A percentile compares a stretch with the other conserved stretches of the same genome.
These are phyloP conservation scores for Boeremia exigua DNA, from an alignment of 2,329 filamentous ascomycete species.

Conservation along the genomic window DNA sequence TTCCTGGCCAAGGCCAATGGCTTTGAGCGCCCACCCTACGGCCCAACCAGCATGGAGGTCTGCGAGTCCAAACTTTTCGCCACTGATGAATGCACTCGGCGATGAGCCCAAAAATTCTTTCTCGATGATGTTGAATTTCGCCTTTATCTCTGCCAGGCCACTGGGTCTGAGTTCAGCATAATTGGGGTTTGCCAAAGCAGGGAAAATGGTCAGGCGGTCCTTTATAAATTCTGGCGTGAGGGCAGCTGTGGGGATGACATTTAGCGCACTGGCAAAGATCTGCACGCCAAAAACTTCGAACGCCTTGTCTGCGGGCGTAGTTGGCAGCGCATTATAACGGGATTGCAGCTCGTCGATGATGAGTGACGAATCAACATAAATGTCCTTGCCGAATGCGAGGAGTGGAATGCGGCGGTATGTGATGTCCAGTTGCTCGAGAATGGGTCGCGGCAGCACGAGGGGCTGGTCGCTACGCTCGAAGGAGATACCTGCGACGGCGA, in stretches of 20 bases:
- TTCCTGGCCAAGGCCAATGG: conserved; percentile 1
- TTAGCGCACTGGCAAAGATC: conserved; percentile 1
- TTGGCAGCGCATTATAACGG: conserved; percentile 46
- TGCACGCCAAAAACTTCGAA: conserved; percentile 8
- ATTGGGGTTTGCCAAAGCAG: background rate
- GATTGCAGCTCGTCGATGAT: conserved; percentile 70
- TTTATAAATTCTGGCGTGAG: conserved; percentile 7
- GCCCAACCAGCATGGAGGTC: conserved; percentile 14
- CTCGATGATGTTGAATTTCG: conserved; percentile 8
- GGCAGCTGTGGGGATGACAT: conserved; percentile 10
- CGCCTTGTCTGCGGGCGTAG: conserved; percentile 47
- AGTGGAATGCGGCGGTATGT: conserved; percentile 74
- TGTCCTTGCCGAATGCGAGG: conserved; percentile 68
- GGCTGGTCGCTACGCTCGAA: conserved; percentile 58
- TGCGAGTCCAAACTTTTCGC: conserved; percentile 8
- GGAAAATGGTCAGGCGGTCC: conserved; percentile 10
- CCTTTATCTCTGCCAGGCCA: conserved; percentile 9
- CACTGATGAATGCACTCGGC: background rate
- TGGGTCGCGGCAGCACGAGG: conserved; percentile 68
- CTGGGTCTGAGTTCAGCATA: conserved; percentile 8
- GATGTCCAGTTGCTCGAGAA: conserved; percentile 66
- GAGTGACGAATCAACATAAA: conserved; percentile 73
- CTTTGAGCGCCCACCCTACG: conserved; percentile 3
- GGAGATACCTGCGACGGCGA: conserved; percentile 1
- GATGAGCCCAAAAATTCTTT: background rate